Conservation (phyloP, 495 filamentous ascomycete genomes). For the Penicillium salamii region DNA sequence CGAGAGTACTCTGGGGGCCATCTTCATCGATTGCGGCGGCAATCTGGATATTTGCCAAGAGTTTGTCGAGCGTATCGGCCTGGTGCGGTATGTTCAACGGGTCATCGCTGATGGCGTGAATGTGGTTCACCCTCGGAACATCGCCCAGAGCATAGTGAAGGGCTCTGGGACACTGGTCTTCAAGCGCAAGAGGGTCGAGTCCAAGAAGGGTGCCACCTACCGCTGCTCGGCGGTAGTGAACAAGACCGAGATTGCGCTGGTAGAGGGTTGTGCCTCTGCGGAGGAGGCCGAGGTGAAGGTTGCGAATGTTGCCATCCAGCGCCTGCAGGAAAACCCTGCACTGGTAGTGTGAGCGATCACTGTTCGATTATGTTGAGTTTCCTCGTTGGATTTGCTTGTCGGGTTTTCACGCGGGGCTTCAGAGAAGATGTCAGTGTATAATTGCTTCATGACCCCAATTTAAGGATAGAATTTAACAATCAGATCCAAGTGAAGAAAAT, state of each 20-base stretch:
- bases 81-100: slow-evolving; percentile 60
- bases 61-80: slow-evolving; percentile 61
- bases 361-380: too few relatives aligned
- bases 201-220: slow-evolving; percentile 1
- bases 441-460: too few relatives aligned
- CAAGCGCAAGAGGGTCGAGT: slow-evolving; percentile 11
- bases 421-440: too few relatives aligned
- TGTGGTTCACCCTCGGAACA: slow-evolving; percentile 72
- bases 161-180: slow-evolving; percentile 14
- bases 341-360: too few relatives aligned
- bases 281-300: slow-evolving; percentile 32
- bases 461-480: too few relatives aligned
- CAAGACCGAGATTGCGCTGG: slow-evolving; percentile 3
- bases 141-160: slow-evolving; percentile 57
- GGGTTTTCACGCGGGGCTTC: too few relatives aligned
- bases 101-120: slow-evolving; percentile 58
- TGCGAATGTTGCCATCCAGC: slow-evolving; percentile 16
- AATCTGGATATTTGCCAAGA: slow-evolving; percentile 51
- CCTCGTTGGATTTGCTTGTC: too few relatives aligned
- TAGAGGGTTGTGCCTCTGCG: slow-evolving; percentile 10
- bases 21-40: slow-evolving; percentile 76
- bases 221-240: slow-evolving; percentile 9
- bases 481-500: too few relatives aligned
- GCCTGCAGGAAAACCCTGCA: slow-evolving; percentile 1
- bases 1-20: slow-evolving; percentile 77